phyloP scores from a whole-genome alignment of 306 rosid species.

The Abrus pulchellus region DNA sequence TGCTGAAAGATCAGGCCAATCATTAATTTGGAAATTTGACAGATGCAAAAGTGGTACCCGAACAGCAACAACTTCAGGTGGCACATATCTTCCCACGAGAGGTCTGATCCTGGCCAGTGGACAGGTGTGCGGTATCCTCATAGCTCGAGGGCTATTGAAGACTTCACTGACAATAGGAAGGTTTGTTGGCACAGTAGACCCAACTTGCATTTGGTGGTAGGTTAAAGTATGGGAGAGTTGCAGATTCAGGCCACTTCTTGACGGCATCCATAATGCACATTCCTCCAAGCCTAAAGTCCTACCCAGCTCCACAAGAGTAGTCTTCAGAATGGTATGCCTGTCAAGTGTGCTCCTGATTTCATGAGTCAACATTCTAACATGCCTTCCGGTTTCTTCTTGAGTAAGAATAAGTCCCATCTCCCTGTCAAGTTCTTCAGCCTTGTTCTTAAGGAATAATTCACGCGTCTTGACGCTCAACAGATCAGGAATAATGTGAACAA shows the following conservation, averaged over 20 bases:
- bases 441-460: conserved; percentile 74
- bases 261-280: conserved; percentile 98
- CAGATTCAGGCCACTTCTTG: conserved; percentile 71
- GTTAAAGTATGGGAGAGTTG: conserved; percentile 83
- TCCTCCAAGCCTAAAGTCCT: conserved; percentile 87
- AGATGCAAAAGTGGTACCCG: conserved; percentile 87
- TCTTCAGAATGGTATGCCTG: conserved; percentile 84
- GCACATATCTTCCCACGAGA: conserved; percentile 73
- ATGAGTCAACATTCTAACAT: conserved; percentile 97
- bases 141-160: conserved; percentile 76
- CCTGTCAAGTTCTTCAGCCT: conserved; percentile 92
- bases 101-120: conserved; percentile 83
- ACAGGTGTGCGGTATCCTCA: conserved; percentile 71
- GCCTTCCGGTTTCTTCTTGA: conserved; percentile 93
- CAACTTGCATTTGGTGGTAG: conserved; percentile 74
- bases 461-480: conserved; percentile 88
- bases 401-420: conserved; percentile 95
- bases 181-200: conserved; percentile 72
- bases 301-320: conserved; percentile 94
- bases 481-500: conserved; percentile 93
- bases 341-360: conserved; percentile 96
- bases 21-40: conserved; percentile 84
- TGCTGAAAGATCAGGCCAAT: conserved; percentile 83
- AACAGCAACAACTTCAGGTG: conserved; percentile 90
- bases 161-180: conserved; percentile 79